Evolutionary conservation across 2,329 filamentous ascomycete species (phyloP), one percentile per base, ranked within the genome.

Genomic region (Westerdykella sp.): DNA sequence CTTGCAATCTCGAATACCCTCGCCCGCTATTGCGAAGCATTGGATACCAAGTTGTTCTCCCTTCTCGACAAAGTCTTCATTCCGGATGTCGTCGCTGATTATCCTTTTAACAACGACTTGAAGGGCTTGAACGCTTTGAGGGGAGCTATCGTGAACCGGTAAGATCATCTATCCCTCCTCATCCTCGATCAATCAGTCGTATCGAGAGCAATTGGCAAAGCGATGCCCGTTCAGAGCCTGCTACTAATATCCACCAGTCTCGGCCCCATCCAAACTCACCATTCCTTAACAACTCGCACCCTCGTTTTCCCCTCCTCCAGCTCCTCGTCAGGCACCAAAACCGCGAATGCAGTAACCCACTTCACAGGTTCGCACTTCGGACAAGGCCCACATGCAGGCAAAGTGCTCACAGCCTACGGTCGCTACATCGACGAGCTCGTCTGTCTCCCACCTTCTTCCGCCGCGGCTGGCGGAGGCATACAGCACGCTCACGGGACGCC

Each of bases 351-450:
- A 1, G 59, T 56, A 1, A 72, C 69, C 0, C 68, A 71, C 42
- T 73, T 72, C 43, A 63, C 66, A 2, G 69, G 64, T 7, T 57
- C 63, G 3, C 69, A 72, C 50, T 69, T 72, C 32, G 70, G 69
- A 1, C 59, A 68, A 47, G 69, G 68, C 0, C 65, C 64, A 21
- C 70, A 70, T 52, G 55, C 62, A 34, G 69, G 68, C 2, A 60
- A 68, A 46, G 55, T 65, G 32, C 57, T 71, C 2, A 67, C 65
- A 21, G 69, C 69, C 13, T 71, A 67, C 44, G 69, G 69, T 9
- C 66, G 55, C 42, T 72, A 72, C 43, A 49, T 61, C 4, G 70
- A 72, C 45, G 54, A 62, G 31, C 46, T 72, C 7, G 53, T 67
- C 1, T 48, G 61, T 22, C 40, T 59, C 30, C 4, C 18, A 21